These are phyloP conservation scores for Penicillium lividum DNA, from an alignment of 495 filamentous ascomycete genomes.

Conservation along the genomic window DNA sequence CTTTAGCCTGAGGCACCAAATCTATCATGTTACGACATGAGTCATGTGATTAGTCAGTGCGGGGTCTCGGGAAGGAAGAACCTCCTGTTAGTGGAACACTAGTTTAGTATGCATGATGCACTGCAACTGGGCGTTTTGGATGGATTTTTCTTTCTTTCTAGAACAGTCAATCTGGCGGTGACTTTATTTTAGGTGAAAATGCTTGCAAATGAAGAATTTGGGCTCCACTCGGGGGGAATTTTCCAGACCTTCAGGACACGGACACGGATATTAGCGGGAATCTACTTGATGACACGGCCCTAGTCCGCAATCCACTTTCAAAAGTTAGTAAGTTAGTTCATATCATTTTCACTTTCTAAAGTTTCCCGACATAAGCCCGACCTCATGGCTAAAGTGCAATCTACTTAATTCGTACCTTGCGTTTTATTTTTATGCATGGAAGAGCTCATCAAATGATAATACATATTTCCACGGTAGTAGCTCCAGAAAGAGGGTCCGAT, in stretches of 20 bases:
- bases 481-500: conserved; percentile 17
- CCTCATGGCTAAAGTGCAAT: no score
- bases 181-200: not conserved
- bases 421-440: not conserved
- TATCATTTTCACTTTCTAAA: not conserved
- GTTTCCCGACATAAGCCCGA: not conserved
- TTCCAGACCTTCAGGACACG: conserved; percentile 15
- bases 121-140: not conserved
- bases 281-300: conserved; percentile 7
- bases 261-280: conserved; percentile 6
- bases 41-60: conserved; percentile 14
- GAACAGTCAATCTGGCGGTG: conserved; percentile 3
- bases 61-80: conserved; percentile 2
- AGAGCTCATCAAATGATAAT: not conserved
- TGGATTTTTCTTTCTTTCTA: not conserved
- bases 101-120: conserved; percentile 1
- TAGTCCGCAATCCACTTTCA: conserved; percentile 7
- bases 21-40: conserved; percentile 8
- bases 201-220: not conserved
- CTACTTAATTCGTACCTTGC: no score
- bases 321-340: no score
- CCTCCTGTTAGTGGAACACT: not conserved
- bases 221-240: conserved; percentile 21
- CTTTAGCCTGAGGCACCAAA: not conserved
- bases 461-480: not conserved